These are phyloP conservation scores for Laburnicola sp. DNA, from an alignment of 2,329 filamentous ascomycete genomes.

Conservation along the genomic window DNA sequence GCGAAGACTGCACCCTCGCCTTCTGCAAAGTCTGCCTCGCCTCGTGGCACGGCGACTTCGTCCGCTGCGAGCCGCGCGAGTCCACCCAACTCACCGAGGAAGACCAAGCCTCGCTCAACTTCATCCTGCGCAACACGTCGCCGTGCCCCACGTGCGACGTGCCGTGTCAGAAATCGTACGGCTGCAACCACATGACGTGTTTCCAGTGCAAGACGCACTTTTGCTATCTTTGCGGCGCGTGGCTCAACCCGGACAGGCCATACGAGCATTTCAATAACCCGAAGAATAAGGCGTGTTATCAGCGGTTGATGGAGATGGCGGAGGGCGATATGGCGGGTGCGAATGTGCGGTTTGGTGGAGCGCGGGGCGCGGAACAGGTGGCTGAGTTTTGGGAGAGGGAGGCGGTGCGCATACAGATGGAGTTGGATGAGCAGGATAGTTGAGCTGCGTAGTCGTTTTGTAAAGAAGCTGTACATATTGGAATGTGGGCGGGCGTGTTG, in stretches of 20 bases:
- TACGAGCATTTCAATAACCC: slow-evolving; percentile 84
- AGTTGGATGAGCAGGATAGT: slow-evolving; percentile 41
- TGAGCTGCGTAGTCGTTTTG: neutral
- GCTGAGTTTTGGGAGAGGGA: slow-evolving; percentile 43
- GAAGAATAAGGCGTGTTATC: slow-evolving; percentile 69
- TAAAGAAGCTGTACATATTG: no score
- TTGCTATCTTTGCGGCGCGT: slow-evolving; percentile 88
- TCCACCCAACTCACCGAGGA: slow-evolving; percentile 75
- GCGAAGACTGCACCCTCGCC: slow-evolving; percentile 74
- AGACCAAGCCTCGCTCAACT: slow-evolving; percentile 84
- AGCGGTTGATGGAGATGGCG: slow-evolving; percentile 88
- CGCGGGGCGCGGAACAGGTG: slow-evolving; percentile 48
- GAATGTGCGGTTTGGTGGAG: slow-evolving; percentile 48
- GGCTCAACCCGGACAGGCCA: slow-evolving; percentile 78
- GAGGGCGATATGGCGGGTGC: slow-evolving; percentile 66
- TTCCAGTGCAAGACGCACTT: slow-evolving; percentile 89
- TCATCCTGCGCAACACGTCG: slow-evolving; percentile 78
- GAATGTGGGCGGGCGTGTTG: no score
- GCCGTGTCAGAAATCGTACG: slow-evolving; percentile 84
- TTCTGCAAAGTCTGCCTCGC: slow-evolving; percentile 76
- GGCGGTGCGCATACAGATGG: slow-evolving; percentile 39
- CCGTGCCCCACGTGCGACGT: slow-evolving; percentile 85
- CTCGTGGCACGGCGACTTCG: slow-evolving; percentile 92
- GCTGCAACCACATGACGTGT: slow-evolving; percentile 97
- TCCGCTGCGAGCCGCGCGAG: slow-evolving; percentile 67